Evolutionary conservation across 768 basidiomycete species (phyloP).

Genomic region (Dioszegia crocea): DNA sequence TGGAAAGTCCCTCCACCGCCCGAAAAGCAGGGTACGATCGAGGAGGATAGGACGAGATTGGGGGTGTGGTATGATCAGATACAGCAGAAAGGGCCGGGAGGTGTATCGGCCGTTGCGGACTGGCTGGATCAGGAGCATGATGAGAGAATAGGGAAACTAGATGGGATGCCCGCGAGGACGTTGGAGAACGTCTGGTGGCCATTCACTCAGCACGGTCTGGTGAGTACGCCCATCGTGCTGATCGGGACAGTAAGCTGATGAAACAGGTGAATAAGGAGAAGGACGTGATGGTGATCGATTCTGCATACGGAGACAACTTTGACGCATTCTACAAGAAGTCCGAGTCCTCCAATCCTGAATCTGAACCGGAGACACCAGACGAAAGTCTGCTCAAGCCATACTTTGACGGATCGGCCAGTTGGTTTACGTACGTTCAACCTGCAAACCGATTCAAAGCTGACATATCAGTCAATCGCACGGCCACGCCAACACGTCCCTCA

Average conservation of each 20-base stretch:
- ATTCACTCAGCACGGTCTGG: conserved; percentile 75
- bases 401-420: conserved; percentile 89
- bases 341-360: no score
- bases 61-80: conserved; percentile 63
- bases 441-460: conserved; percentile 1
- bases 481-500: conserved; percentile 69
- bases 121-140: conserved; percentile 64
- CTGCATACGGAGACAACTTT: conserved; percentile 81
- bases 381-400: conserved; percentile 57
- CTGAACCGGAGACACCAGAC: neutral
- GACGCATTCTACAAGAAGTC: conserved; percentile 59
- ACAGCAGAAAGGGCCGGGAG: conserved; percentile 15
- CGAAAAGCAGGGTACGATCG: conserved; percentile 26
- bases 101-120: conserved; percentile 52
- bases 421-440: conserved; percentile 66
- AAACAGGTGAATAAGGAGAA: conserved; percentile 59
- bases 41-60: conserved; percentile 57
- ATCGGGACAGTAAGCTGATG: neutral
- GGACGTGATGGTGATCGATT: conserved; percentile 86
- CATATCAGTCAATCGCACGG: conserved; percentile 68
- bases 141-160: conserved; percentile 65
- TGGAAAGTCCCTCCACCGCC: conserved; percentile 49
- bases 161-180: conserved; percentile 72
- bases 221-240: conserved; percentile 13
- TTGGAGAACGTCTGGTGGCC: conserved; percentile 90